Base-by-base conservation (phyloP, 2,329 filamentous ascomycete species). In the Microcyclosporella mali region DNA sequence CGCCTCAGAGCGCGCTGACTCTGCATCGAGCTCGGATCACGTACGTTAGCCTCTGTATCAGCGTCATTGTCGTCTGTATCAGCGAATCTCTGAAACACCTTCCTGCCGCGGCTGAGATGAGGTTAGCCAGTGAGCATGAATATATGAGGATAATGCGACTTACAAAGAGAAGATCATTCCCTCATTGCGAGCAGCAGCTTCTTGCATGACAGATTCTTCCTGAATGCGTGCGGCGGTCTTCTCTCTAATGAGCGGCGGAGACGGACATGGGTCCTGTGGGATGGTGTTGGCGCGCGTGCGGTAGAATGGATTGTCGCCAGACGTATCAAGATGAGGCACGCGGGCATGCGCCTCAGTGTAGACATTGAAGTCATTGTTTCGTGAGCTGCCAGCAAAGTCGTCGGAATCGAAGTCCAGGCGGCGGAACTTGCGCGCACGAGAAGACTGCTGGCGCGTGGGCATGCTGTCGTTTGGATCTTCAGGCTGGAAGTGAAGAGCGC, bases 281-380 rank as follows among this genome's bases (percentile, higher is more conserved):
- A 44, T 36, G 32, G 48, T 37, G 27, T 39, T 43, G 27, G 43
- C 51, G 25, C 38, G 43, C 40, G 19, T 37, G 40, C 73, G 77
- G 47, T 80, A 75, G 62, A 90, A 92, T 1, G 85, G 85, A 59
- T 90, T 92, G 18, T 82, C 79, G 6, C 70, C 66, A 52, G 73
- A 79, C n/a, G 67, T 61, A 55, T 88, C 84, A 32, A 78, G 68
- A 50, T 80, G 75, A 15, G 86, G 86, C 32, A 88, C 66, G 34
- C 76, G 73, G 53, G 94, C 88, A 51, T 88, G 82, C 1, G 85
- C 79, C 62, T 92, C 85, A 31, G 83, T 88, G 60, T 81, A 90
- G 57, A 90, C 86, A 51, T 77, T 33, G 27, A 52, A 47, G 35
- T 40, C 64, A 53, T 89, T 85, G 41, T 68, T 52, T 28, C 39